Evolutionary conservation across 768 basidiomycete genomes (phyloP).

Genomic region (Boletus bicolor): DNA sequence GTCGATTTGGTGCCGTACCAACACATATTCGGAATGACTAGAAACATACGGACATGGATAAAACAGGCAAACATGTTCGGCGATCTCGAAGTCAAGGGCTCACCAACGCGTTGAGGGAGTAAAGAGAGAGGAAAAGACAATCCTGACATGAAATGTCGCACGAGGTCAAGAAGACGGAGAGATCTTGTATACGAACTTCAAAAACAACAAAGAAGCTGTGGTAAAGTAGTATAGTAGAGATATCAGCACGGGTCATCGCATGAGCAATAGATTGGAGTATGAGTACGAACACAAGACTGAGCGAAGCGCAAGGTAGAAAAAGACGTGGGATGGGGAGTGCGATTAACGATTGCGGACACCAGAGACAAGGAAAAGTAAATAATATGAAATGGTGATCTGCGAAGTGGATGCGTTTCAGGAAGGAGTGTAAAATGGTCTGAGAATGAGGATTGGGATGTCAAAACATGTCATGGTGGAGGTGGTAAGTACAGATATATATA

Average conservation of each 20-base stretch:
- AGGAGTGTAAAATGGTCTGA: conserved; percentile 13
- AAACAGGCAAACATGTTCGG: neutral
- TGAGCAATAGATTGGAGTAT: conserved; percentile 28
- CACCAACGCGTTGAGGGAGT: neutral
- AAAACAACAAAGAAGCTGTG: conserved; percentile 15
- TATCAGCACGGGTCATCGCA: conserved; percentile 30
- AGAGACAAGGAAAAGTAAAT: conserved; percentile 24
- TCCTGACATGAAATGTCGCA: conserved; percentile 12
- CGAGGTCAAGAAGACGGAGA: conserved; percentile 1
- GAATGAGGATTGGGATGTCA: conserved; percentile 32
- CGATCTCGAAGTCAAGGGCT: conserved; percentile 1
- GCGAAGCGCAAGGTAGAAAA: conserved; percentile 12
- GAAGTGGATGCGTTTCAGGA: conserved; percentile 30
- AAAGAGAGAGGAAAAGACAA: neutral
- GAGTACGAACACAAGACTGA: conserved; percentile 19
- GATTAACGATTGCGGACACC: conserved; percentile 30
- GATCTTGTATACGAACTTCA: conserved; percentile 20
- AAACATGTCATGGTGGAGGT: conserved; percentile 32
- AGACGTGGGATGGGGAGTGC: conserved; percentile 23
- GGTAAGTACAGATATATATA: conserved; percentile 41
- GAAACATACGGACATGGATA: conserved; percentile 13
- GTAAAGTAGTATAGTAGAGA: conserved; percentile 35
- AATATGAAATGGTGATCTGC: conserved; percentile 30
- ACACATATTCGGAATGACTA: conserved; percentile 15
- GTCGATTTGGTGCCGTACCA: conserved; percentile 15